A percentile compares a stretch with the other conserved stretches of the same genome.
phyloP scores from a whole-genome alignment of 2,329 filamentous ascomycete species.

The Parafenestella ontariensis region DNA sequence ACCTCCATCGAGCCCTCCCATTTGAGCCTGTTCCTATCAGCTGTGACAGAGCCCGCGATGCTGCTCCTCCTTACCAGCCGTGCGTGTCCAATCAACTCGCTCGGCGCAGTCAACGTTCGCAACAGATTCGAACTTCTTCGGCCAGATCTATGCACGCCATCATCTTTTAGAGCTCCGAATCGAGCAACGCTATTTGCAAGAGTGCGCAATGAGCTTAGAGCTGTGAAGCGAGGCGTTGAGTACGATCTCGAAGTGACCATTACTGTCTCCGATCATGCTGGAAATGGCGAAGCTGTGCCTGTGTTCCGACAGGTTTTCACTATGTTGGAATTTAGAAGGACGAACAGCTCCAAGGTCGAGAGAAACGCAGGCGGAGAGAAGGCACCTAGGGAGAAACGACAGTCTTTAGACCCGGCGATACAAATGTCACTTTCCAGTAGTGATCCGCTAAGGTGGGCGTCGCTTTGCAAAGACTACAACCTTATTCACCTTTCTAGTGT shows the following conservation, averaged over 20 bases:
- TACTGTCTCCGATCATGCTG: background rate
- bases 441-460: conserved; percentile 7
- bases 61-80: conserved; percentile 11
- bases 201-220: background rate
- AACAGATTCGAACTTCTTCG: conserved; percentile 9
- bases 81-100: conserved; percentile 8
- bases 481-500: conserved; percentile 7
- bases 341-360: background rate
- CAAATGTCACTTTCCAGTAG: conserved; percentile 1
- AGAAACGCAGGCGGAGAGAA: background rate
- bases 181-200: conserved; percentile 2
- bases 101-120: conserved; percentile 12
- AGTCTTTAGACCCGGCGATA: background rate
- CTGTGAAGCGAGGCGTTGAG: conserved; percentile 9
- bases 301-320: conserved; percentile 12
- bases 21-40: conserved; percentile 5
- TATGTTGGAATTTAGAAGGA: conserved; percentile 10
- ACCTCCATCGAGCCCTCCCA: background rate
- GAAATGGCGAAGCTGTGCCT: background rate
- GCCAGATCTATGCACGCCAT: conserved; percentile 4
- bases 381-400: background rate
- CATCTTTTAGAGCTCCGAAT: background rate
- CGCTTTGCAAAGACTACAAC: conserved; percentile 14
- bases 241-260: conserved; percentile 7
- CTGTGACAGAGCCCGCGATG: conserved; percentile 12